Base-by-base conservation (phyloP, 1,284 basidiomycete species). In the Leccinum insolens region DNA sequence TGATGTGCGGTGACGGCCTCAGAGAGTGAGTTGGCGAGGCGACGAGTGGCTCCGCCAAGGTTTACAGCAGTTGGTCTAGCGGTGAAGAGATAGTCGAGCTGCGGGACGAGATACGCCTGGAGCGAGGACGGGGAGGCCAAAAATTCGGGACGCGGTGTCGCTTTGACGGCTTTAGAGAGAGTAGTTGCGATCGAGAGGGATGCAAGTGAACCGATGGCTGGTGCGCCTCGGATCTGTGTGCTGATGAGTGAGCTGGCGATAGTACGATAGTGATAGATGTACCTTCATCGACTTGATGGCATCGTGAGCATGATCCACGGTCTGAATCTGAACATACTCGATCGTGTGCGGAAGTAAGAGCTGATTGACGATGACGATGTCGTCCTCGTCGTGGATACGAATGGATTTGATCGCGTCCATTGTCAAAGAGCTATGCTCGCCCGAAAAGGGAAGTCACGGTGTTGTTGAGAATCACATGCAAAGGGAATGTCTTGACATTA, bases 21-120 rank as follows among this genome's bases (percentile, higher is more conserved):
- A 9, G 74, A 75, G 37, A 93, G 80, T 4, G 78, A 80, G 7
- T 82, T 82, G 11, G 83, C 80, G 37, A 98, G 86, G 20, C 94
- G 87, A 44, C 90, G 86, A 62, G 89, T 93, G 12, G 94, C 94
- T 62, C 90, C 91, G 37, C 92, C 89, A 20, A 98, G 89, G 81
- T 98, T 97, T 74, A 98, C 95, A 3, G 95, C 95, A 0, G 95
- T 98, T 7, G 95, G 95, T n/a, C 95, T 88, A 3, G 95, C 92
- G 1, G 91, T 93, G 77, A 87, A 89, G 14, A 98, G 86, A 78
- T 89, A 91, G 61, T 89, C 86, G 62, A 95, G 85, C 58, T 88
- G 84, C 0, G 86, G 82, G 58, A 81, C 76, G 66, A 94, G 75
- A 74, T 91, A 81, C 0, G 78, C 77, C 68, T 83, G 80, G 34